Base-by-base conservation (phyloP, 345 rosid species). In the Aegle marmelos region DNA sequence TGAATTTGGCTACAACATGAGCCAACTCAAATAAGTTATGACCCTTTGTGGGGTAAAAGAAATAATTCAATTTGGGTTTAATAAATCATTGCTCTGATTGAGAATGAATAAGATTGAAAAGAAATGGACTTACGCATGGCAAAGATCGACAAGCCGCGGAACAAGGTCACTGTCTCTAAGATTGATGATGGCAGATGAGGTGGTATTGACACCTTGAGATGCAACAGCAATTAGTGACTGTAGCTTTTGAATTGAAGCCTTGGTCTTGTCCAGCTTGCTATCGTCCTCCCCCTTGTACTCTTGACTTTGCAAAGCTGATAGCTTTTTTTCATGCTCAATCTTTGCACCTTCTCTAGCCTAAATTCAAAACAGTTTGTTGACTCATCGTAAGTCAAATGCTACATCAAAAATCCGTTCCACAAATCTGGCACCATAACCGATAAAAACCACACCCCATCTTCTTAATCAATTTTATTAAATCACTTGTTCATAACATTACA, bases 231-330 rank as follows among this genome's bases (percentile, higher is more conserved):
- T 91, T 22, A 89, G 86, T 71, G 98, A 87, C 64, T 96, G 99
- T 80, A 94, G 82, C 87, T 85, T 90, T 66, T 80, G 77, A 83
- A 96, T 86, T 10, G 98, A 83, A 57, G 90, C 87, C 85, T 92
- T 94, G 7, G 98, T 94, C 87, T 94, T 96, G 88, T 92, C 95
- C 37, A 94, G 74, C 89, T 96, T 96, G 19, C 84, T 65, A 76
- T 90, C 98, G 82, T 89, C 93, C 25, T 89, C 96, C 25, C 98
- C 99, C 81, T 92, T 96, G 86, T 90, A 89, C 85, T 96, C 99
- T 79, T 92, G 98, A 77, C 93, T 92, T 85, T 96, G 99, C 77
- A 96, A 85, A 6, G 87, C 85, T 4, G 97, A 80, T 54, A 96
- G 86, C 90, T 96, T 96, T 82, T 85, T 96, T 73, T 90, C 91